Evolutionary conservation across 2,329 filamentous ascomycete species (phyloP), one percentile per base, ranked within the genome.

Genomic region (Venturia pyrina): DNA sequence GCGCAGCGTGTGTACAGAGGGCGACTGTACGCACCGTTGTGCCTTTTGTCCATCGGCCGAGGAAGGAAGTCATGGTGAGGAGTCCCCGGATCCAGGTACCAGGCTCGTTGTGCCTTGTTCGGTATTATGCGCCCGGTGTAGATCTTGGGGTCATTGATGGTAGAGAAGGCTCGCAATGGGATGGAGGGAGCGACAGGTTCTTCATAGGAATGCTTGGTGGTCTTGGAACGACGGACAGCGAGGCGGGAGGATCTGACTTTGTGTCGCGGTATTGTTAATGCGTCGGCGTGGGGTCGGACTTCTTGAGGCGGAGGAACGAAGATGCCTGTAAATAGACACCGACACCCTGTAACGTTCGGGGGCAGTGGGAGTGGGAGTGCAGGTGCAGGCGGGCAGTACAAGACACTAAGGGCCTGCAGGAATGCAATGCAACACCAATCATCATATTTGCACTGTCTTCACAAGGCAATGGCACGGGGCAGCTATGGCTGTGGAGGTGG

Each of bases 51-150:
- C 77, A 72, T 70, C 73, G 76, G 68, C 71, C 77, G 66, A 76
- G 72, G 69, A 78, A 78, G 63, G 77, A 74, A 70, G 75, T 73
- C 77, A 78, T 79, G 15, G 53, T 59, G 53, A 32, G n/a, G 28
- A 10, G 32, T 59, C 15, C 53, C 53, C 13, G 32, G 53, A 37
- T 21, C 53, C 53, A 34, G 53, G 28, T 59, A 59, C 53, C 32
- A 59, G 53, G 53, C 53, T 37, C 32, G 32, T n/a, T 24, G 53
- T 59, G 53, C 53, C 53, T 59, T 37, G 53, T 37, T 59, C 19
- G 53, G 48, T 53, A 17, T 53, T 37, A 59, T 59, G 53, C 53
- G 53, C 53, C 53, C 13, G 53, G 15, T 37, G 17, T 19, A 37
- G 53, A 59, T 37, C 24, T 8, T 19, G 5, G 32, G 53, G 13